Evolutionary conservation across 129 eudicot genomes (phyloP), one percentile per base, ranked within the genome.

Genomic region (Centaurea solstitialis): DNA sequence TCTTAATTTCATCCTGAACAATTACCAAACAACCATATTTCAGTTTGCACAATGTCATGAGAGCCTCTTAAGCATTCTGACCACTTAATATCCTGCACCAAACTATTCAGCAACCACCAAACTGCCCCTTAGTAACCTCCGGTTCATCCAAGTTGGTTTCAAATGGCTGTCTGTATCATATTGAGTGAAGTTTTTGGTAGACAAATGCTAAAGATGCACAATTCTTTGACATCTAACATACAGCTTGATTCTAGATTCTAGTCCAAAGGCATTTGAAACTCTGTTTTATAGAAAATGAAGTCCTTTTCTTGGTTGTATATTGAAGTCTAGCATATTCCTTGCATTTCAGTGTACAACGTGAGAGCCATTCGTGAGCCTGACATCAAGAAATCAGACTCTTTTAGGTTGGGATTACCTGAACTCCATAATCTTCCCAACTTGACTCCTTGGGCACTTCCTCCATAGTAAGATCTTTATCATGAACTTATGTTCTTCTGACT

Each of bases 391-490:
- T 9, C 43, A 70, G 53, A 47, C 68, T 64, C 74, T 2, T 37
- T 72, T 7, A 47, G 39, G n/a, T 35, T 62, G 30, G 79, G 7
- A 77, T 76, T 83, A 7, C 66, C 73, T 13, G 87, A 84, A 80
- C 65, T 45, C 73, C 41, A 23, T 40, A 53, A 71, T 82, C 79
- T 81, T 76, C 87, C 82, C n/a, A 66, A 77, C 57, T 61, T 74
- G 77, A 84, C 88, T 80, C 88, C 93, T 70, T 23, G 15, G 53
- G 85, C 93, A 78, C 94, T 91, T 9, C 20, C 81, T 65, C 91
- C 85, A 21, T 77, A 83, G 98, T 94, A 90, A 85, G 90, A 76
- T 64, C 10, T 68, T 35, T 84, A 40, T 70, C 62, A 24, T 66
- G 75, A 78, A 53, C 33, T 13, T 59, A 23, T 70, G 67, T 47